Evolutionary conservation across 169 alveolate genomes (phyloP).

Genomic region (Eimeria acervulina): DNA sequence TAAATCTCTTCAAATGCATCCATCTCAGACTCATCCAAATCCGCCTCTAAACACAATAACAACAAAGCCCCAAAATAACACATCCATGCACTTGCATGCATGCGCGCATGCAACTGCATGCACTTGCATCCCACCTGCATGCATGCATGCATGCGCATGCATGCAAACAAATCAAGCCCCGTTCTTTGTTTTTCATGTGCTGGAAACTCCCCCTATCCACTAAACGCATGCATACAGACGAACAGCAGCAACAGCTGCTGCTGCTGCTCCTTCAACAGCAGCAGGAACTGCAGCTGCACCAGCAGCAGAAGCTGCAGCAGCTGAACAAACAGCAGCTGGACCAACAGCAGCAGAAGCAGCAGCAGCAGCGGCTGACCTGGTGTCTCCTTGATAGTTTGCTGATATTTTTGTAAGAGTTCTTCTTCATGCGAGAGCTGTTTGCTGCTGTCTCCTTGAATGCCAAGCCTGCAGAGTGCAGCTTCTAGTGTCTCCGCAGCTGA

Average conservation of each 20-base stretch:
- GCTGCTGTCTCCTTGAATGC: not conserved
- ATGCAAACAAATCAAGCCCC: too few species aligned
- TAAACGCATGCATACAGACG: too few species aligned
- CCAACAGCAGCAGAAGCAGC: not conserved
- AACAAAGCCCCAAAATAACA: not conserved
- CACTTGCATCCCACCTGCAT: too few species aligned
- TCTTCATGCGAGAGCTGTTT: not conserved
- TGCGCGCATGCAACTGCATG: too few species aligned
- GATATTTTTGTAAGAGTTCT: not conserved
- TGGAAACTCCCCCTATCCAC: too few species aligned
- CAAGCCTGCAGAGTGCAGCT: not conserved
- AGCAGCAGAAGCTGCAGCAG: too few species aligned
- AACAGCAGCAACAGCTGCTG: too few species aligned
- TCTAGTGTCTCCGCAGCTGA: not conserved
- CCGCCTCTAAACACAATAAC: constrained; percentile 41
- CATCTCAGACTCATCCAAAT: constrained; percentile 45
- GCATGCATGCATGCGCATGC: too few species aligned
- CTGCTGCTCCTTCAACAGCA: too few species aligned
- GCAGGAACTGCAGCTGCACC: too few species aligned
- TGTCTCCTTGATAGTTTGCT: not conserved
- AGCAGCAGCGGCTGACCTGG: constrained; percentile 42
- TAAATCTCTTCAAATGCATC: constrained; percentile 63
- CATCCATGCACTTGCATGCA: not conserved
- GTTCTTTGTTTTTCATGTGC: too few species aligned
- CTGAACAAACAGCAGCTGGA: not conserved